phyloP scores from a whole-genome alignment of 257 asterid genomes.

The Agastache rugosa region DNA sequence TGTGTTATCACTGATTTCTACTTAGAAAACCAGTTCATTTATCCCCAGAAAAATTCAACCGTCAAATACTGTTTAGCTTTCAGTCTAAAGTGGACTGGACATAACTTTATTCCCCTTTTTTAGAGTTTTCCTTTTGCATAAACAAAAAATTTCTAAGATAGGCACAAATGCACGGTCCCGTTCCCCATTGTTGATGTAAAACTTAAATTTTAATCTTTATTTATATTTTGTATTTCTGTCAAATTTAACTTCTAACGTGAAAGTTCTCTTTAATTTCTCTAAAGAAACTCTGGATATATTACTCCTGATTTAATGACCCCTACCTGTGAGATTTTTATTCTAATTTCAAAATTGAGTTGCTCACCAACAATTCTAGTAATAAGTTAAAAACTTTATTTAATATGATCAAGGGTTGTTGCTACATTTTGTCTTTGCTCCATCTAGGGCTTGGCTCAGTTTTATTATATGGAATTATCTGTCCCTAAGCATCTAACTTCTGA shows the following conservation, averaged over 20 bases:
- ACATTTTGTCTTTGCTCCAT: slow-evolving; percentile 5
- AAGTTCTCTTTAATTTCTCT: neutral
- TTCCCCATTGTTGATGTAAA: slow-evolving; percentile 9
- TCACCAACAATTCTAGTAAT: slow-evolving; percentile 26
- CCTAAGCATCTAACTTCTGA: neutral
- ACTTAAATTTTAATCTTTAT: neutral
- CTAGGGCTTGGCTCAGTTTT: slow-evolving; percentile 1
- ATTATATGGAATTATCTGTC: slow-evolving; percentile 20
- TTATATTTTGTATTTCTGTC: neutral
- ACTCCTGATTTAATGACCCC: neutral
- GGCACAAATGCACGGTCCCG: slow-evolving; percentile 14
- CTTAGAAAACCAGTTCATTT: neutral
- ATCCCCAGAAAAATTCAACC: slow-evolving; percentile 4
- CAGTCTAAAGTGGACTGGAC: slow-evolving; percentile 1
- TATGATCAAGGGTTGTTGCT: slow-evolving; percentile 11
- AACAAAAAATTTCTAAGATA: neutral
- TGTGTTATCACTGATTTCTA: slow-evolving; percentile 15
- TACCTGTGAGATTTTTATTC: neutral
- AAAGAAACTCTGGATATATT: neutral
- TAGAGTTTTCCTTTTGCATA: neutral
- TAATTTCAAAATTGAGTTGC: slow-evolving; percentile 2
- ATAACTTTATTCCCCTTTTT: neutral
- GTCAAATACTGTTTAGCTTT: neutral
- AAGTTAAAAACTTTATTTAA: neutral
- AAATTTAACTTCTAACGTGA: neutral